A percentile compares a stretch with the other conserved stretches of the same genome.
These are phyloP conservation scores for Fusarium illudens DNA, from an alignment of 2,329 filamentous ascomycete species.

Conservation along the genomic window DNA sequence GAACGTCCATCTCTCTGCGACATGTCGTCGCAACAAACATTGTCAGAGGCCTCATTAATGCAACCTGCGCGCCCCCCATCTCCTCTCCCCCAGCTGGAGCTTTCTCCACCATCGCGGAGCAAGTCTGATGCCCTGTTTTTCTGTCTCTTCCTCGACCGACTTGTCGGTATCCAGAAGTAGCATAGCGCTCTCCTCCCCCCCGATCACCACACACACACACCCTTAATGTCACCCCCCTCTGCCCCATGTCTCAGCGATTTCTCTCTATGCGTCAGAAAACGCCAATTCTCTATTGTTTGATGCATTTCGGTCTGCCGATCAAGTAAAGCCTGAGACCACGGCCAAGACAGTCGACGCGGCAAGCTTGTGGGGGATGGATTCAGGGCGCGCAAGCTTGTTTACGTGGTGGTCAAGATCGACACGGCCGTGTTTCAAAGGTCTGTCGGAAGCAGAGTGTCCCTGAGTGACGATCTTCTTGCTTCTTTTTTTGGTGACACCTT, in stretches of 20 bases:
- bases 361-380: not conserved
- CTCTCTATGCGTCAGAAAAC: not conserved
- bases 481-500: not conserved
- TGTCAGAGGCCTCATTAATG: not conserved
- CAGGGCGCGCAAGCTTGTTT: not conserved
- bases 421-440: not conserved
- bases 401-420: not conserved
- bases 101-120: not conserved
- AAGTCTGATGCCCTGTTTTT: not conserved
- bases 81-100: not conserved
- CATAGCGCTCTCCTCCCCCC: not conserved
- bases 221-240: not conserved
- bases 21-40: slow-evolving; percentile 1
- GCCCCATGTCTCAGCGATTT: not conserved
- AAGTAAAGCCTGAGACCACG: not conserved
- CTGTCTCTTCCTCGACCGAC: slow-evolving; percentile 2
- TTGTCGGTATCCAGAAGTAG: slow-evolving; percentile 18
- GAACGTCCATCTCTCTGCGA: not conserved
- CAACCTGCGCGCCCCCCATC: not conserved
- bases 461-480: not conserved
- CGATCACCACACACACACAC: not conserved
- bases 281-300: not conserved
- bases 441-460: not conserved
- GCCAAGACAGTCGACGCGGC: not conserved
- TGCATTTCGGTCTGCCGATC: slow-evolving; percentile 10